Evolutionary conservation across 805 yeast genomes (phyloP), one percentile per base, ranked within the genome.

Genomic region (Candida sanyiensis): DNA sequence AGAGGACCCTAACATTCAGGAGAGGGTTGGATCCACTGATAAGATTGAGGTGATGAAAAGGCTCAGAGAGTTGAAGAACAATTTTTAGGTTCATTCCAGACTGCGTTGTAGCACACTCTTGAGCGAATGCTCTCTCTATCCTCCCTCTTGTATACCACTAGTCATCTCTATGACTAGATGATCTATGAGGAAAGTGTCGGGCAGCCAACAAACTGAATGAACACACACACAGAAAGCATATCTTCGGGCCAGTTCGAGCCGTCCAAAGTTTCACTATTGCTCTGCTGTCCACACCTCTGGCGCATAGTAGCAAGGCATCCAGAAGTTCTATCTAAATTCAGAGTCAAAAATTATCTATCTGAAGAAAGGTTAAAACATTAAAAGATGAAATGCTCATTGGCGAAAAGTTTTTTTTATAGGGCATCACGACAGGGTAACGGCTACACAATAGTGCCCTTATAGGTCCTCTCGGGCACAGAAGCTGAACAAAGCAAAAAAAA

Each of bases 31-130:
- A 0, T 67, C 65, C 25, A 43, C 59, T 1, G 71, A 70, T 11
- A 62, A 64, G 6, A 67, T 66, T 12, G 76, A 72, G 18, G 76
- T 86, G 15, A 85, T 90, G 95, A 73, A 69, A 29, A 71, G 64
- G 45, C 65, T 90, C 51, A 76, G 98, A 51, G 73, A 72, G 47
- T 59, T 88, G 74, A 90, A 90, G 65, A 88, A 90, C 58, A 67
- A 39, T 9, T 50, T 37, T 22, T 39, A 19, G 17, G 16, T 11
- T 19, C 18, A 10, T n/a, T n/a, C 22, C 26, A 12, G 11, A 29
- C 9, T n/a, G 21, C 3, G 11, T 18, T 18, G 12, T 21, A 5
- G 7, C 9, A 7, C n/a, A 9, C 13, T 23, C 21, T 24, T n/a
- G n/a, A n/a, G n/a, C 16, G n/a, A 22, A 6, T 13, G 7, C 15